Evolutionary conservation across 805 yeast genomes (phyloP).

Genomic region (Hanseniaspora vineae): DNA sequence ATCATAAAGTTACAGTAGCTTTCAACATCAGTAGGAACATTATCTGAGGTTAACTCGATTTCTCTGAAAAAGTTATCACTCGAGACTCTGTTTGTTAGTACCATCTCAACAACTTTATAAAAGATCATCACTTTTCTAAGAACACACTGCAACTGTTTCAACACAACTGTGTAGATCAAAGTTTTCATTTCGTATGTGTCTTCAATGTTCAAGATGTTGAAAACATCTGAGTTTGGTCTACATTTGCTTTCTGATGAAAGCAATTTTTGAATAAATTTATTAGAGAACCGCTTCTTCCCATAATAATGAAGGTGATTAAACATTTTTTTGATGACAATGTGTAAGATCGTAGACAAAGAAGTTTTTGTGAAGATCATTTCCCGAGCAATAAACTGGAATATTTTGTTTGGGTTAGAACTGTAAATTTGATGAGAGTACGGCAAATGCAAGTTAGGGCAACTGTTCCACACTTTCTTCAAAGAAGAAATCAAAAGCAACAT

Average conservation of each 20-base stretch:
- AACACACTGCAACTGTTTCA: constrained; percentile 16
- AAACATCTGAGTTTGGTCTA: background rate
- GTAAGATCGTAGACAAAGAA: constrained; percentile 7
- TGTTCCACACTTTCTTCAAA: constrained; percentile 9
- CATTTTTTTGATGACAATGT: constrained; percentile 1
- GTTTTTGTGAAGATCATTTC: constrained; percentile 10
- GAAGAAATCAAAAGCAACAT: constrained; percentile 15
- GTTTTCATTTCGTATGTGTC: background rate
- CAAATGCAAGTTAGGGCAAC: background rate
- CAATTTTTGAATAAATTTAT: background rate
- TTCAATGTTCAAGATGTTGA: background rate
- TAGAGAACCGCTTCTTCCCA: background rate
- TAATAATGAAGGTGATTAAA: background rate
- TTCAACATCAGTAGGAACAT: constrained; percentile 1
- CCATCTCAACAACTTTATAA: constrained; percentile 19
- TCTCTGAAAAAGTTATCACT: constrained; percentile 13
- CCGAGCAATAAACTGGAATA: constrained; percentile 19
- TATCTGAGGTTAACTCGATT: constrained; percentile 5
- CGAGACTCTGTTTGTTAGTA: constrained; percentile 16
- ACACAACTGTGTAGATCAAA: constrained; percentile 9
- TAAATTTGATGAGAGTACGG: constrained; percentile 1
- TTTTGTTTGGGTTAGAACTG: constrained; percentile 6
- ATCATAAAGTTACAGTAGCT: constrained; percentile 1
- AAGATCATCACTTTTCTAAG: constrained; percentile 22
- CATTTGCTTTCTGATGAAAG: background rate